Percentiles rank a stretch among this genome's conserved stretches.
Conservation (phyloP, 257 asterid genomes). For the Agastache rugosa region DNA sequence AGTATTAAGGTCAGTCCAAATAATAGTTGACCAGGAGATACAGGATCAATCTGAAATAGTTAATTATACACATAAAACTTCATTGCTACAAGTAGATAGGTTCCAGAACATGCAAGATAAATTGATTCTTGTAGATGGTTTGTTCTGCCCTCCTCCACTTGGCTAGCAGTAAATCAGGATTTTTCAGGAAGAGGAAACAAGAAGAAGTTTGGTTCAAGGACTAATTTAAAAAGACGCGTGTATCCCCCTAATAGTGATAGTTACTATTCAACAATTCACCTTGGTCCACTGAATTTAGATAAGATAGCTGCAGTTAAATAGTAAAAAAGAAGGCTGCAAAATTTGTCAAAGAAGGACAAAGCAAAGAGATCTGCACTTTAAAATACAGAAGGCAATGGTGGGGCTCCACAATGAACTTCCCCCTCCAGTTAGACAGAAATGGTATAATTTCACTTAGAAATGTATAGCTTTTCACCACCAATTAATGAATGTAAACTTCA, state of each 20-base stretch:
- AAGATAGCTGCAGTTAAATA: background rate
- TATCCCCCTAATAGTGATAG: background rate
- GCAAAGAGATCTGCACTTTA: background rate
- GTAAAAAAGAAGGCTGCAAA: background rate
- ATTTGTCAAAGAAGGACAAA: background rate
- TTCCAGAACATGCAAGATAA: no score
- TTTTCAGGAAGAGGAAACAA: background rate
- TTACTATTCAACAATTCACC: background rate
- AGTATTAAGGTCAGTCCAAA: no score
- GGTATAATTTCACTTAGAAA: background rate
- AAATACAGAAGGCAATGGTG: slow-evolving; percentile 17
- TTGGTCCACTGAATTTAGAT: background rate
- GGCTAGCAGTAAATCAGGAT: no score
- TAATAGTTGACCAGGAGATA: background rate
- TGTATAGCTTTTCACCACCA: slow-evolving; percentile 3
- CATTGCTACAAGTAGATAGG: no score
- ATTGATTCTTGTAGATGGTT: no score
- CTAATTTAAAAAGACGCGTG: background rate
- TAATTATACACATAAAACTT: background rate
- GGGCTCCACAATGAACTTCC: slow-evolving; percentile 6
- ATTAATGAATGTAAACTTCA: background rate
- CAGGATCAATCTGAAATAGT: background rate
- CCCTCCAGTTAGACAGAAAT: background rate
- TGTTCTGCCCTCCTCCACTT: no score
- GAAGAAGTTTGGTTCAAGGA: background rate